phyloP scores from a whole-genome alignment of 2,329 filamentous ascomycete species.

The Camillea tinctor region DNA sequence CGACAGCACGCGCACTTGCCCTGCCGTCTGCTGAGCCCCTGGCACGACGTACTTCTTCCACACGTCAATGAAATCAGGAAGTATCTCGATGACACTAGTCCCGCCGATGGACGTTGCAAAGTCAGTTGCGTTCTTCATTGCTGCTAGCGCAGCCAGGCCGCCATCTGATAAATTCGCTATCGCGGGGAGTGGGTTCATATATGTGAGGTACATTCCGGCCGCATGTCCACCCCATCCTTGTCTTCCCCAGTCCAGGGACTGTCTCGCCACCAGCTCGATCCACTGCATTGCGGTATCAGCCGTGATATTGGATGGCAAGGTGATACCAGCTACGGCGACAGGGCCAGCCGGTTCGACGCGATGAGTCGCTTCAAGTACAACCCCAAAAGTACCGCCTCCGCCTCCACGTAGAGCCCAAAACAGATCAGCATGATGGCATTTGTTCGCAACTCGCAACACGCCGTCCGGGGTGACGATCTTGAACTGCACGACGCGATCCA shows the following conservation, averaged over 20 bases:
- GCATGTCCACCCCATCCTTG: slow-evolving; percentile 26
- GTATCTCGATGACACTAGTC: slow-evolving; percentile 19
- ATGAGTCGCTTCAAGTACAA: slow-evolving; percentile 42
- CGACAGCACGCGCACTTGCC: slow-evolving; percentile 15
- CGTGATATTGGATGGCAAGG: slow-evolving; percentile 26
- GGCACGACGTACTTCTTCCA: slow-evolving; percentile 23
- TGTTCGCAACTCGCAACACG: slow-evolving; percentile 27
- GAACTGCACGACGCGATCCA: slow-evolving; percentile 30
- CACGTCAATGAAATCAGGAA: slow-evolving; percentile 18
- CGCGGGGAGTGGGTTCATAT: slow-evolving; percentile 20
- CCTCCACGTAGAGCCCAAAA: slow-evolving; percentile 51
- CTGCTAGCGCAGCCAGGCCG: slow-evolving; percentile 6
- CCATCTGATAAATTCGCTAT: slow-evolving; percentile 20
- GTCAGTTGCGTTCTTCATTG: slow-evolving; percentile 18
- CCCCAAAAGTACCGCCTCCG: slow-evolving; percentile 44
- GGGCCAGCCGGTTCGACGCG: slow-evolving; percentile 40
- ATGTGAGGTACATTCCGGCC: slow-evolving; percentile 20
- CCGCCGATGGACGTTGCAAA: slow-evolving; percentile 20
- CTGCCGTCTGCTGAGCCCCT: slow-evolving; percentile 13
- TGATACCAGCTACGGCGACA: slow-evolving; percentile 27
- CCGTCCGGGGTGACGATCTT: slow-evolving; percentile 29
- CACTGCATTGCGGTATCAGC: slow-evolving; percentile 32
- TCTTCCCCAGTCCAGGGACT: slow-evolving; percentile 20
- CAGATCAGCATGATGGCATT: slow-evolving; percentile 40
- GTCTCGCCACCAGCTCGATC: slow-evolving; percentile 20